A percentile compares a stretch with the other conserved stretches of the same genome.
These are phyloP conservation scores for Hymenoscyphus linearis DNA, from an alignment of 2,329 filamentous ascomycete genomes.

Conservation along the genomic window DNA sequence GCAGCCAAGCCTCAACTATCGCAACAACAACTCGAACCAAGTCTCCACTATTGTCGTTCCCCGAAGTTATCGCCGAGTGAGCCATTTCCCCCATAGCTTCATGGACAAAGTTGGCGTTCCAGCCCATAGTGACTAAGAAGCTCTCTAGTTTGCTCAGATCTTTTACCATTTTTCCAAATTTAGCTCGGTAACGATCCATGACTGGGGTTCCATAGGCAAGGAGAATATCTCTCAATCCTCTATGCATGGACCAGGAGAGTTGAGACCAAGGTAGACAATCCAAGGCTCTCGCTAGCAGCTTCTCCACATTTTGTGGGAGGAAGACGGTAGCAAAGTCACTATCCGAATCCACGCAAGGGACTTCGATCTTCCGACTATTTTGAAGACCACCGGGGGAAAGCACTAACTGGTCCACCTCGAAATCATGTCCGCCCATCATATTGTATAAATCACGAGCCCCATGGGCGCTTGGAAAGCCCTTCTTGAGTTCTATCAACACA, in stretches of 20 bases:
- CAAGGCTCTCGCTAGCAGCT: conserved; percentile 24
- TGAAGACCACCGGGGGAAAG: conserved; percentile 6
- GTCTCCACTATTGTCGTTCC: conserved; percentile 31
- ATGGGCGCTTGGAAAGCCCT: conserved; percentile 31
- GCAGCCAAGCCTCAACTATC: conserved; percentile 14
- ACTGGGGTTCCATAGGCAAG: conserved; percentile 26
- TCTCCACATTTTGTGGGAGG: conserved; percentile 15
- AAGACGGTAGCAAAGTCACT: not conserved
- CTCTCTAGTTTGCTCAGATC: not conserved
- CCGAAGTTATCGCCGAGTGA: conserved; percentile 28
- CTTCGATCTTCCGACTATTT: conserved; percentile 9
- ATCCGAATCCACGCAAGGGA: conserved; percentile 20
- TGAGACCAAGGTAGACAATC: conserved; percentile 32
- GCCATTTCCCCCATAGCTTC: conserved; percentile 30
- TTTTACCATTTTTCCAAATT: conserved; percentile 17
- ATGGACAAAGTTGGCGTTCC: conserved; percentile 28
- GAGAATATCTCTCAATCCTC: conserved; percentile 31
- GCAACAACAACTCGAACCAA: conserved; percentile 31
- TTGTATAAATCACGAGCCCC: conserved; percentile 32
- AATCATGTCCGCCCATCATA: conserved; percentile 31
- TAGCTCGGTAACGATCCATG: conserved; percentile 26
- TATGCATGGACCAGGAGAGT: conserved; percentile 33
- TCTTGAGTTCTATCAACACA: conserved; percentile 14
- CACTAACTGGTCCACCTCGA: conserved; percentile 32
- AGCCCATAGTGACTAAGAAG: conserved; percentile 18